phyloP scores from a whole-genome alignment of 2,329 filamentous ascomycete species.

The Fusarium coffeatum region DNA sequence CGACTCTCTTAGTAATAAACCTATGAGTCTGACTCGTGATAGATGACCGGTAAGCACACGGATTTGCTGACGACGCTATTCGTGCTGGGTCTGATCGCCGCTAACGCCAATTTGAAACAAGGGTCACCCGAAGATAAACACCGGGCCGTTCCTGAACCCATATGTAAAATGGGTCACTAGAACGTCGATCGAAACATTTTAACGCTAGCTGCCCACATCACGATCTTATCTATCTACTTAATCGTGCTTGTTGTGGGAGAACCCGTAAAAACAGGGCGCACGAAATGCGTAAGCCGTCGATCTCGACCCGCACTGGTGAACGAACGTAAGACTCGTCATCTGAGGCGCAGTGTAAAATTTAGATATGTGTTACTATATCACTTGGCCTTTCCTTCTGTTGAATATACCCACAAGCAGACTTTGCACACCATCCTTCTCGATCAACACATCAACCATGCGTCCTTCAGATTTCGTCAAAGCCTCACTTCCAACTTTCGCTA shows the following conservation, averaged over 20 bases:
- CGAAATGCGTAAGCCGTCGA: slow-evolving; percentile 1
- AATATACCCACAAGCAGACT: not conserved
- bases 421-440: accelerated
- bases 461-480: not conserved
- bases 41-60: not conserved
- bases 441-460: not conserved
- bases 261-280: not conserved
- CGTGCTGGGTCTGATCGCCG: not conserved
- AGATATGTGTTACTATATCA: not conserved
- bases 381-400: not conserved
- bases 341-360: not conserved
- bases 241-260: not conserved
- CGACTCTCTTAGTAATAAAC: too few relatives aligned
- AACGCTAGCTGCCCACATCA: slow-evolving; percentile 2
- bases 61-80: too few relatives aligned
- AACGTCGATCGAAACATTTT: not conserved
- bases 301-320: not conserved
- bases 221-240: not conserved
- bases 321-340: not conserved
- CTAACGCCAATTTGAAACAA: not conserved
- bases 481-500: not conserved
- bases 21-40: accelerated
- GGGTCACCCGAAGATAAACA: too few relatives aligned
- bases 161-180: not conserved
- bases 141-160: not conserved